Evolutionary conservation across 1,284 basidiomycete genomes (phyloP).

Genomic region (Malassezia arunalokei): DNA sequence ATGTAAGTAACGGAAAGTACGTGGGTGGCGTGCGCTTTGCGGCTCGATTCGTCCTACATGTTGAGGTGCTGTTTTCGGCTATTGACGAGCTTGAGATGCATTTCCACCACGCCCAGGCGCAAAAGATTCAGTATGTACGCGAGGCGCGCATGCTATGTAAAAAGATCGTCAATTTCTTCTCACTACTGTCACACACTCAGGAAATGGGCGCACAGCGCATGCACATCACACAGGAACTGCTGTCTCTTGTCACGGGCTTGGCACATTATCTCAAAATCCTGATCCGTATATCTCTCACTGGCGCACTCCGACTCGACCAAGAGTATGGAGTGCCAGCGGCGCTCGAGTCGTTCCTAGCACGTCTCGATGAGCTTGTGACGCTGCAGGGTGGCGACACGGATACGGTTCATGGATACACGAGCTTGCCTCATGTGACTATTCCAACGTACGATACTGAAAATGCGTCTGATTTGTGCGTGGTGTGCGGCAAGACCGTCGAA

Average conservation of each 20-base stretch:
- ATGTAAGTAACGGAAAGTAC: slow-evolving; percentile 91
- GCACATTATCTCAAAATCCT: slow-evolving; percentile 99
- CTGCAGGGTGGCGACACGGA: slow-evolving; percentile 48
- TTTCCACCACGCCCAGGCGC: slow-evolving; percentile 63
- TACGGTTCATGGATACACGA: slow-evolving; percentile 36
- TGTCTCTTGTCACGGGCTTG: slow-evolving; percentile 93
- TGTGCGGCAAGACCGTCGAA: slow-evolving; percentile 79
- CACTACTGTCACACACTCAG: slow-evolving; percentile 87
- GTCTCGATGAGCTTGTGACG: slow-evolving; percentile 51
- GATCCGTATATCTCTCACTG: slow-evolving; percentile 91
- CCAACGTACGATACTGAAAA: slow-evolving; percentile 37
- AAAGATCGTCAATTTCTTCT: slow-evolving; percentile 97
- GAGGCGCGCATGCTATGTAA: slow-evolving; percentile 97
- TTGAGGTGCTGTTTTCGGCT: slow-evolving; percentile 91
- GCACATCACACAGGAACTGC: slow-evolving; percentile 91
- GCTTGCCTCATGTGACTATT: slow-evolving; percentile 34
- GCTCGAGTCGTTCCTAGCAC: slow-evolving; percentile 77
- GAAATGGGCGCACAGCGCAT: slow-evolving; percentile 75
- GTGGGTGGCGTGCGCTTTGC: slow-evolving; percentile 95
- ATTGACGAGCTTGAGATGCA: slow-evolving; percentile 91
- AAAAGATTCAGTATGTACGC: slow-evolving; percentile 82
- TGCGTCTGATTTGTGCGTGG: slow-evolving; percentile 69
- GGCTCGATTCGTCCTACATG: slow-evolving; percentile 94
- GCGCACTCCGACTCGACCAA: slow-evolving; percentile 83
- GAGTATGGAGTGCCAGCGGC: slow-evolving; percentile 71